Base-by-base conservation (phyloP, 2,329 filamentous ascomycete genomes). In the Neocucurbitaria cava region DNA sequence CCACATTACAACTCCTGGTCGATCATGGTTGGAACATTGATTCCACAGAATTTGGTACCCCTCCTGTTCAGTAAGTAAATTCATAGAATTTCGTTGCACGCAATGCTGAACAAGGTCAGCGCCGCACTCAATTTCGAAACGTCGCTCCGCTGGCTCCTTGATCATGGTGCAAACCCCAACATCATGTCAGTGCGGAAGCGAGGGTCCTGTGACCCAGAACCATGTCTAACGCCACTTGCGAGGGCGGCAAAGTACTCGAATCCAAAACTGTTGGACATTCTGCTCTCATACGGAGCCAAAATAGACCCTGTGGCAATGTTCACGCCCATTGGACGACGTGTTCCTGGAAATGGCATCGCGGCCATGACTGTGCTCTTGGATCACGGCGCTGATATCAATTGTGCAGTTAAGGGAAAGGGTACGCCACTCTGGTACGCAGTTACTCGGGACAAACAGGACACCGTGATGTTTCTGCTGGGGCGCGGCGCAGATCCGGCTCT, bases 1-100 rank as follows among this genome's bases (percentile, higher is more conserved):
- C 15, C 9, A 15, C 52, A 3, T 43, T 52, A 10, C 44, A 58
- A 26, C 11, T 38, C 8, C 18, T 58, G 5, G 33, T 52, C 11
- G 44, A 58, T 10, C 20, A 39, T 31, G 55, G 55, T 5, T 58
- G 46, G 51, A 43, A 58, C 20, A 54, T 58, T 10, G 46, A 58
- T 26, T 54, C 51, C 9, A 54, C 48, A 3, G 26, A 58, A 24
- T 46, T 31, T 20, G 39, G 26, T 1, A 3, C 1, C 7, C 10
- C 50, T 15, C 30, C 46, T 42, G 17, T 54, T 5, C 24, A 23
- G 49, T 58, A 18, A 40, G 54, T 41, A 2, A 5, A 15, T 2
- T 1, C 9, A 1, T 4, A 46, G 13, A 7, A 6, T 24, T 30
- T 24, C 15, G 26, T 17, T 7, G 11, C 30, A 13, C 6, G 13